Percentiles rank a stretch among this genome's conserved stretches.
Conservation (phyloP, 2,329 filamentous ascomycete genomes). For the Zymoseptoria crescenta region DNA sequence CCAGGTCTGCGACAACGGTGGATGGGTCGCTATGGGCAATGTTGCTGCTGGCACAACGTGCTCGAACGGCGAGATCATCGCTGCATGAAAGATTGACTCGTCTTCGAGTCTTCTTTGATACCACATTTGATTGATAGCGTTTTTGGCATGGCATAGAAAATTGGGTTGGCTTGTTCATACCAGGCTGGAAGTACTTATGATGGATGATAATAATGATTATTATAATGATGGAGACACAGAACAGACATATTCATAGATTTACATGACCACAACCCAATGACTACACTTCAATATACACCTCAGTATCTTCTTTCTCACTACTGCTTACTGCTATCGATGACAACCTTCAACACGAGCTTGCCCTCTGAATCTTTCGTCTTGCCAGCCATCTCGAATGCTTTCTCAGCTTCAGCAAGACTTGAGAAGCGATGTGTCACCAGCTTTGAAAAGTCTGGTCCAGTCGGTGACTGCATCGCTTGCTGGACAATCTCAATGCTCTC, state of each 20-base stretch:
- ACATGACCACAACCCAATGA: neutral
- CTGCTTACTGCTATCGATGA: slow-evolving; percentile 37
- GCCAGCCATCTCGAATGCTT: slow-evolving; percentile 63
- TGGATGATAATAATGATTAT: neutral
- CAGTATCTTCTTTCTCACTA: neutral
- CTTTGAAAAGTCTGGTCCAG: slow-evolving; percentile 57
- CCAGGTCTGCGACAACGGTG: slow-evolving; percentile 25
- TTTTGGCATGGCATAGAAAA: neutral
- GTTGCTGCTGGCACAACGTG: slow-evolving; percentile 26
- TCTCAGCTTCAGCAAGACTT: slow-evolving; percentile 53
- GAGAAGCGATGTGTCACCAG: slow-evolving; percentile 68
- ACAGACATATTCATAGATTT: neutral
- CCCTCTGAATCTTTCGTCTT: slow-evolving; percentile 60
- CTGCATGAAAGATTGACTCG: slow-evolving; percentile 1
- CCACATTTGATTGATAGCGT: neutral
- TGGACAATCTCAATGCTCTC: slow-evolving; percentile 56
- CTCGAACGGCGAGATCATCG: slow-evolving; percentile 22
- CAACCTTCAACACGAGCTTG: slow-evolving; percentile 64
- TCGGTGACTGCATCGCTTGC: slow-evolving; percentile 35
- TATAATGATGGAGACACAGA: neutral
- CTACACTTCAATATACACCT: neutral
- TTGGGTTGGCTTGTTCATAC: neutral
- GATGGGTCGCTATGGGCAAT: slow-evolving; percentile 27
- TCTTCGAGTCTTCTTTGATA: neutral
- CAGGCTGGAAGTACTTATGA: neutral